These are phyloP conservation scores for Lasiosphaeriaceae sp. DNA, from an alignment of 495 filamentous ascomycete genomes.

Conservation along the genomic window DNA sequence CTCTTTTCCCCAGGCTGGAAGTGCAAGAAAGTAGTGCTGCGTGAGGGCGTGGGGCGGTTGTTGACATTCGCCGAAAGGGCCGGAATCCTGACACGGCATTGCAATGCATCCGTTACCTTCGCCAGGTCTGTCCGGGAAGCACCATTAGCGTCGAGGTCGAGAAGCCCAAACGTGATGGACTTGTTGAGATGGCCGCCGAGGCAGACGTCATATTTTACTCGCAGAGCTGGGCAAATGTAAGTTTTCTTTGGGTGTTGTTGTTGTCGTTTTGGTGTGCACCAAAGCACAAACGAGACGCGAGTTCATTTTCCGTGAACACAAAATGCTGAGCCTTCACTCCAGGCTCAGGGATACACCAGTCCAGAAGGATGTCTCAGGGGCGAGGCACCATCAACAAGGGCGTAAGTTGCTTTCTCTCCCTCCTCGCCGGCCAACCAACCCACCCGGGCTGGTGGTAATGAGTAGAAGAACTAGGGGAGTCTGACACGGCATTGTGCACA, in stretches of 20 bases:
- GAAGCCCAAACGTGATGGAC: slow-evolving; percentile 58
- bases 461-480: background rate
- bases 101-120: slow-evolving; percentile 58
- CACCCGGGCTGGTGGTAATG: background rate
- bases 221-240: slow-evolving; percentile 63
- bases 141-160: slow-evolving; percentile 67
- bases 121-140: slow-evolving; percentile 39
- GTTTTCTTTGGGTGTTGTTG: slow-evolving; percentile 8
- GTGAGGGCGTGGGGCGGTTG: too few relatives aligned
- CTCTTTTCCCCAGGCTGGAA: too few relatives aligned
- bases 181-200: slow-evolving; percentile 56
- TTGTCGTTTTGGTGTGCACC: too few relatives aligned
- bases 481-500: slow-evolving; percentile 3
- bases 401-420: slow-evolving; percentile 23
- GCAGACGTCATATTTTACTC: slow-evolving; percentile 71
- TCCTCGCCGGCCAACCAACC: background rate
- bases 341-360: slow-evolving; percentile 31
- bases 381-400: slow-evolving; percentile 22
- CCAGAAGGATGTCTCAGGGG: slow-evolving; percentile 33
- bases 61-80: slow-evolving; percentile 43
- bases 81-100: slow-evolving; percentile 61
- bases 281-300: too few relatives aligned
- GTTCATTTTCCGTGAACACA: background rate
- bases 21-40: too few relatives aligned
- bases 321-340: background rate